phyloP scores from a whole-genome alignment of 176 grass and related monocot genomes.

The Oryza coarctata region DNA sequence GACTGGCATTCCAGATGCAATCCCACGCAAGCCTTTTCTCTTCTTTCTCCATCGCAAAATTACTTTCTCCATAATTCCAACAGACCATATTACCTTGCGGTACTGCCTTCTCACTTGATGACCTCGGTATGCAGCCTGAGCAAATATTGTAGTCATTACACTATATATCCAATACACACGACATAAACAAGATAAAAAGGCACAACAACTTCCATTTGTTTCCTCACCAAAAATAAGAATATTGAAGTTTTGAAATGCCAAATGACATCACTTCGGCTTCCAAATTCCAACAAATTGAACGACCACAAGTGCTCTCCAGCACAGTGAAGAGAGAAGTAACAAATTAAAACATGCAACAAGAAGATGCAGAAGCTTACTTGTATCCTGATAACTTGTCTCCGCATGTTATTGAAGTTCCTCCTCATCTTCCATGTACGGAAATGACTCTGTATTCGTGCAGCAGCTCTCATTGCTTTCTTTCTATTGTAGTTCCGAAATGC shows the following conservation, averaged over 20 bases:
- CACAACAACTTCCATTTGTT: slow-evolving; percentile 3
- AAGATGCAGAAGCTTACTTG: slow-evolving; percentile 58
- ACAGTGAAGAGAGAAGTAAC: background rate
- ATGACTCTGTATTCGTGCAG: slow-evolving; percentile 88
- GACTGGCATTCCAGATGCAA: slow-evolving; percentile 59
- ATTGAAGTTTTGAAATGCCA: background rate
- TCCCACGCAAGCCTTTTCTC: slow-evolving; percentile 82
- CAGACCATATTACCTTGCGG: slow-evolving; percentile 90
- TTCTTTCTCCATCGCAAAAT: slow-evolving; percentile 95
- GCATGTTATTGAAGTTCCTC: slow-evolving; percentile 68
- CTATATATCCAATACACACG: slow-evolving; percentile 4
- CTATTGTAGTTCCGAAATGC: slow-evolving; percentile 78
- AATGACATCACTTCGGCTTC: background rate
- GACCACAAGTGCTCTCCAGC: background rate
- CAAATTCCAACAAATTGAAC: background rate
- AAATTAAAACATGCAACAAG: slow-evolving; percentile 8
- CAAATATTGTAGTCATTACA: slow-evolving; percentile 33
- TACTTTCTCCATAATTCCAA: slow-evolving; percentile 90
- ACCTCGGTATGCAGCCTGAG: slow-evolving; percentile 82
- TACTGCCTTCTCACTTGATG: slow-evolving; percentile 84
- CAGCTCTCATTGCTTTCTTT: slow-evolving; percentile 84
- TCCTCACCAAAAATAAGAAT: slow-evolving; percentile 4
- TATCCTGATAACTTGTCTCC: slow-evolving; percentile 74
- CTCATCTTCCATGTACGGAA: slow-evolving; percentile 83
- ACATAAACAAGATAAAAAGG: background rate